phyloP scores from a whole-genome alignment of 2,329 filamentous ascomycete species.

The Fusarium penzigii region DNA sequence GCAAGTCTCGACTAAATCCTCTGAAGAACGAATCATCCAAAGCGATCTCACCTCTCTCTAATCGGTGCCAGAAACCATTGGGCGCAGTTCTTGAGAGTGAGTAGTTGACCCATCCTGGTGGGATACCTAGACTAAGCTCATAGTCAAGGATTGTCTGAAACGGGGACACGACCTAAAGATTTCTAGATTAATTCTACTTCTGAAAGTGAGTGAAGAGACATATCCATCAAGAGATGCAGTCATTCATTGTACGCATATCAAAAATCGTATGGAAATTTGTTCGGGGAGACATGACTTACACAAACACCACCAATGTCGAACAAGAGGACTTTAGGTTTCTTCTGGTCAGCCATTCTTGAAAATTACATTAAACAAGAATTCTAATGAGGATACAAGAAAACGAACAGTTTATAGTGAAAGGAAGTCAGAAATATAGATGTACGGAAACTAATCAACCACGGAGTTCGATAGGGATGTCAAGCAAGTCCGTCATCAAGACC shows the following conservation, averaged over 20 bases:
- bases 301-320: slow-evolving; percentile 98
- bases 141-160: slow-evolving; percentile 94
- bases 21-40: slow-evolving; percentile 75
- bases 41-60: slow-evolving; percentile 81
- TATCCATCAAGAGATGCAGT: background rate
- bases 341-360: slow-evolving; percentile 41
- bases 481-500: slow-evolving; percentile 4
- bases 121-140: slow-evolving; percentile 74
- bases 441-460: background rate
- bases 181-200: background rate
- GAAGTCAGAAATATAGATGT: background rate
- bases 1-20: slow-evolving; percentile 75
- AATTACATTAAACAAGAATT: slow-evolving; percentile 19
- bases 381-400: background rate
- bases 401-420: no score
- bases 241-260: background rate
- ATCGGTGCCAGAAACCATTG: slow-evolving; percentile 80
- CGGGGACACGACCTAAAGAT: slow-evolving; percentile 75
- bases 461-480: background rate
- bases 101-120: slow-evolving; percentile 87
- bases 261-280: background rate
- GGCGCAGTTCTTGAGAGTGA: slow-evolving; percentile 79
- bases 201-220: slow-evolving; percentile 5
- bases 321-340: slow-evolving; percentile 71
- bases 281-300: slow-evolving; percentile 59